phyloP scores from a whole-genome alignment of 2,329 filamentous ascomycete genomes.

The Anthostomella pinea region DNA sequence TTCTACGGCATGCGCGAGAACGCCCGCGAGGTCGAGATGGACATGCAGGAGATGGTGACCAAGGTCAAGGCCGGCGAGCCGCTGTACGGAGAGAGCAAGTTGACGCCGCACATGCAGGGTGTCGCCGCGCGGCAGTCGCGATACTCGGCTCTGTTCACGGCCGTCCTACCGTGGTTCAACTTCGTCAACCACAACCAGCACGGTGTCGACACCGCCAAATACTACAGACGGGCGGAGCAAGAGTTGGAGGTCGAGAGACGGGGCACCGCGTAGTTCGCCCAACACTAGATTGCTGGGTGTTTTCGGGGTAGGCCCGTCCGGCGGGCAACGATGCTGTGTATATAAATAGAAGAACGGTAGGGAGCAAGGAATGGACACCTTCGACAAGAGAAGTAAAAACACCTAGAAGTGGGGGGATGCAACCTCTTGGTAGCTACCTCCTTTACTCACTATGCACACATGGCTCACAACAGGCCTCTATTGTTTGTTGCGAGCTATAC shows the following conservation, averaged over 20 bases:
- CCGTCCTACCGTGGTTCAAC: conserved; percentile 94
- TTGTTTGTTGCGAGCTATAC: too few species aligned
- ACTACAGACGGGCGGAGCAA: conserved; percentile 91
- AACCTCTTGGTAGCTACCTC: too few species aligned
- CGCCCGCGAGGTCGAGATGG: conserved; percentile 84
- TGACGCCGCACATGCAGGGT: conserved; percentile 90
- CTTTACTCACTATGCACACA: too few species aligned
- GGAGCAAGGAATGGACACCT: conserved; percentile 1
- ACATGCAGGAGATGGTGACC: conserved; percentile 97
- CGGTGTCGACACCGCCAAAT: conserved; percentile 96
- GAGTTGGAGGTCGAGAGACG: conserved; percentile 79
- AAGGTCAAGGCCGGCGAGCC: conserved; percentile 92
- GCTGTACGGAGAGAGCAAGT: conserved; percentile 75
- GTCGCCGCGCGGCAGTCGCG: conserved; percentile 89
- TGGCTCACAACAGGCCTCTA: too few species aligned
- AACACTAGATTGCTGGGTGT: neutral
- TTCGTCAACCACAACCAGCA: conserved; percentile 96
- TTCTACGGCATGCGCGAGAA: conserved; percentile 98
- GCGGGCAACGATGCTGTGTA: conserved; percentile 10
- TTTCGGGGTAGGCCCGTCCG: neutral
- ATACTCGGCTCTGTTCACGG: conserved; percentile 80
- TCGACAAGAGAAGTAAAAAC: neutral
- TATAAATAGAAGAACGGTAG: conserved; percentile 4
- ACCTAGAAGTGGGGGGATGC: neutral
- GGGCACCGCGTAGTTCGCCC: conserved; percentile 17